Evolutionary conservation across 2,329 filamentous ascomycete genomes (phyloP).

Genomic region (Exophiala dermatitidis): DNA sequence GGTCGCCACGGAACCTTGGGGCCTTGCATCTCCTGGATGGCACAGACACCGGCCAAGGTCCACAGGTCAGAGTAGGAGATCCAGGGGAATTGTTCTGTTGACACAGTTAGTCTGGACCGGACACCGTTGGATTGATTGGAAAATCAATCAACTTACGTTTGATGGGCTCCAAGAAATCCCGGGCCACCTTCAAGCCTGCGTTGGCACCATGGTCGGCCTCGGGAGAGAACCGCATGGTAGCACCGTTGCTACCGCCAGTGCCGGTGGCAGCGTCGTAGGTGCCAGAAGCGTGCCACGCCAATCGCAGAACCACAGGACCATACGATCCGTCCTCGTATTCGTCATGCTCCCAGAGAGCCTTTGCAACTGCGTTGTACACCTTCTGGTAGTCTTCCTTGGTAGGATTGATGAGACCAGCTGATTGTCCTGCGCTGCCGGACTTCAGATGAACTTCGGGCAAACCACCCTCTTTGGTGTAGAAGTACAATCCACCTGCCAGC

Average conservation of each 20-base stretch:
- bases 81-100: slow-evolving; percentile 76
- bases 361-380: slow-evolving; percentile 83
- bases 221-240: slow-evolving; percentile 90
- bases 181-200: slow-evolving; percentile 75
- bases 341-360: slow-evolving; percentile 74
- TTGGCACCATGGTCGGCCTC: slow-evolving; percentile 90
- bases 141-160: slow-evolving; percentile 54
- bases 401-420: slow-evolving; percentile 58
- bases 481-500: slow-evolving; percentile 61
- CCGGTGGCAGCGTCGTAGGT: slow-evolving; percentile 83
- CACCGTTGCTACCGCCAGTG: slow-evolving; percentile 91
- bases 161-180: slow-evolving; percentile 87
- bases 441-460: slow-evolving; percentile 39
- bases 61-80: slow-evolving; percentile 94
- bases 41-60: slow-evolving; percentile 78
- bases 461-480: slow-evolving; percentile 30
- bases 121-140: neutral
- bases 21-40: slow-evolving; percentile 92
- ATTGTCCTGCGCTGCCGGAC: slow-evolving; percentile 32
- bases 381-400: slow-evolving; percentile 86
- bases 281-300: slow-evolving; percentile 90
- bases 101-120: neutral
- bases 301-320: slow-evolving; percentile 78
- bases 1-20: slow-evolving; percentile 82
- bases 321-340: slow-evolving; percentile 97